Evolutionary conservation across 257 asterid genomes (phyloP).

Genomic region (Rehmannia glutinosa): DNA sequence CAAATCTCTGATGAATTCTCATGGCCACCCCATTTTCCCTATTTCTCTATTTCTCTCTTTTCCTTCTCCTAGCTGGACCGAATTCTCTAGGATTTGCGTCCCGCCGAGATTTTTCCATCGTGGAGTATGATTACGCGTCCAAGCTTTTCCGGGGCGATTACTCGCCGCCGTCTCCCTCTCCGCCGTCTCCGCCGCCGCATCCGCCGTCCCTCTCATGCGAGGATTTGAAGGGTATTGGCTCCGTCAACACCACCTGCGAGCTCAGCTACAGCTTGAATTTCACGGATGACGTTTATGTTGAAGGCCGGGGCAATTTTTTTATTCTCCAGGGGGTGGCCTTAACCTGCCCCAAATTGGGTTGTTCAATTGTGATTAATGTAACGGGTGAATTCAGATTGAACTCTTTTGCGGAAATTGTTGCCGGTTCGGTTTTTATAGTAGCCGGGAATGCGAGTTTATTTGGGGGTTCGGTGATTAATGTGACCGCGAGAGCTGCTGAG

Average conservation of each 20-base stretch:
- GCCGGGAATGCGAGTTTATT: conserved; percentile 52
- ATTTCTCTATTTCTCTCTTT: not conserved
- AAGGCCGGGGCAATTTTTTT: conserved; percentile 53
- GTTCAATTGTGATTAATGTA: conserved; percentile 49
- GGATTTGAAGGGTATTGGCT: conserved; percentile 65
- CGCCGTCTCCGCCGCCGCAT: conserved; percentile 60
- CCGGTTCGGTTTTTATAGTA: conserved; percentile 47
- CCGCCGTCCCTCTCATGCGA: conserved; percentile 51
- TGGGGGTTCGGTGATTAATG: conserved; percentile 50
- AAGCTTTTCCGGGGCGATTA: conserved; percentile 30
- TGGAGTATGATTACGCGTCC: conserved; percentile 25
- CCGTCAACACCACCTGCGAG: conserved; percentile 76
- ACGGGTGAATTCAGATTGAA: conserved; percentile 53
- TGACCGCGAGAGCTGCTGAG: conserved; percentile 58
- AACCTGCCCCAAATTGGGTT: conserved; percentile 48
- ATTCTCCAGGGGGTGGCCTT: conserved; percentile 57
- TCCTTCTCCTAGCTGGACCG: conserved; percentile 12
- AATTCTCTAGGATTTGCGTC: conserved; percentile 10
- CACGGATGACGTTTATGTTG: conserved; percentile 40
- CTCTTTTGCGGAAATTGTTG: conserved; percentile 36
- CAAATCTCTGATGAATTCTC: conserved; percentile 27
- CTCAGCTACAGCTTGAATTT: conserved; percentile 62
- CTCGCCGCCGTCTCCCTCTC: conserved; percentile 57
- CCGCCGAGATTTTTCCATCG: conserved; percentile 36
- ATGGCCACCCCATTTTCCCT: conserved; percentile 20